These are phyloP conservation scores for Sisymbrium irio DNA, from an alignment of 345 rosid genomes.

Conservation along the genomic window DNA sequence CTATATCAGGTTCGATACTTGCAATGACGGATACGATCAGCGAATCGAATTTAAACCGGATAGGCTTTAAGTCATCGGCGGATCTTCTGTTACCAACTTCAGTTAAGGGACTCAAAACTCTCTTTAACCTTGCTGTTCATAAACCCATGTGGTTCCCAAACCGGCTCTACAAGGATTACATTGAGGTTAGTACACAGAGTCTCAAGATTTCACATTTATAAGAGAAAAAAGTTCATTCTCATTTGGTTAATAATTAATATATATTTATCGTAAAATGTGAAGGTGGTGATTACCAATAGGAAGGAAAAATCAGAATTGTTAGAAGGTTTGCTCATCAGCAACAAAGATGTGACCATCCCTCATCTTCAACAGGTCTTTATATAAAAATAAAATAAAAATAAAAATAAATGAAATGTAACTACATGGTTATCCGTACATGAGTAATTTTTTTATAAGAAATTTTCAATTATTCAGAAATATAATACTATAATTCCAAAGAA, in stretches of 20 bases:
- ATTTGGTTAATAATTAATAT: neutral
- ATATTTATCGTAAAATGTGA: conserved; percentile 8
- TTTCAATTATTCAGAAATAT: no score
- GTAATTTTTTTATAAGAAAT: neutral
- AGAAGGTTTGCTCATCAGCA: conserved; percentile 67
- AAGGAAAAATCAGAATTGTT: conserved; percentile 79
- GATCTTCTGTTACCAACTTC: conserved; percentile 77
- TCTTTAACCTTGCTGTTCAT: conserved; percentile 69
- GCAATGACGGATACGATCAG: conserved; percentile 78
- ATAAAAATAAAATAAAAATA: neutral
- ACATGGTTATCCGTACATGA: neutral
- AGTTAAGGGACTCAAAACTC: conserved; percentile 70
- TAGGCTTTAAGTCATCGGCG: conserved; percentile 74
- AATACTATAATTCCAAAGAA: no score
- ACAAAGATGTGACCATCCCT: conserved; percentile 58
- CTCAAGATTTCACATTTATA: neutral
- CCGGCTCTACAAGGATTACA: conserved; percentile 69
- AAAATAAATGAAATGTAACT: neutral
- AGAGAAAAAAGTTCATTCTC: neutral
- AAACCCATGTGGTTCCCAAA: conserved; percentile 86
- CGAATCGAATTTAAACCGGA: conserved; percentile 40
- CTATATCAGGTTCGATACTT: conserved; percentile 55
- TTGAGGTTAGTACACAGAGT: conserved; percentile 47
- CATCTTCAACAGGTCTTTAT: conserved; percentile 50
- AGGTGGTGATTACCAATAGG: conserved; percentile 87